Evolutionary conservation across 176 grass and related monocot genomes (phyloP), one percentile per base, ranked within the genome.

Genomic region (Eleusine coracana): DNA sequence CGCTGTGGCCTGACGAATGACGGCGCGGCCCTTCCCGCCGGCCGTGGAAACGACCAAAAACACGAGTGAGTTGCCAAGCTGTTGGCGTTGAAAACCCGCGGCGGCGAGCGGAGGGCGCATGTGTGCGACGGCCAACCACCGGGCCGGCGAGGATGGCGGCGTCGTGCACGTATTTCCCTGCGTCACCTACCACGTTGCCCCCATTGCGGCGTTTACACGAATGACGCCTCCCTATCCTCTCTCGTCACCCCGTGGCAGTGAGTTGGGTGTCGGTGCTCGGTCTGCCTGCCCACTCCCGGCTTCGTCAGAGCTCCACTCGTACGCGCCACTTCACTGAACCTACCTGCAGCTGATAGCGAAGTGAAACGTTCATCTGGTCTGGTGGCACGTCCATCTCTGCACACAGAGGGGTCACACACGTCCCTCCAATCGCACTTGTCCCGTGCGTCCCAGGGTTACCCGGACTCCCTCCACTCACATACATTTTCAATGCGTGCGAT

Each of bases 301-400:
- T 10, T 3, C 56, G n/a, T 10, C 23, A 34, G 31, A 2, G 12
- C 46, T 51, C 12, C 70, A 1, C 54, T n/a, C 54, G 20, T 18
- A 5, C 48, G 27, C 14, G 46, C 0, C 27, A 31, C 61, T 64
- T 27, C 20, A 27, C 58, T 61, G 58, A 61, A 27, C 56, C 21
- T 23, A 27, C 56, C 21, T 23, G 56, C 56, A 7, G 3, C 13
- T 37, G 60, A 63, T 12, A 63, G 60, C 46, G 38, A 21, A 1
- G 64, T 17, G 31, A 48, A 23, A 59, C 20, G 23, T 11, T 27
- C n/a, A 11, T 25, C 59, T 14, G 78, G 66, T 25, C 59, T 14
- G 78, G 66, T 81, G 66, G 21, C 49, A 0, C 66, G 66, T 80
- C 78, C 78, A 42, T 70, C 18, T 70, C 78, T 1, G 64, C 44